Percentiles rank a stretch among this genome's conserved stretches.
Conservation (phyloP, 495 filamentous ascomycete genomes). For the Penicillium tannophilum region DNA sequence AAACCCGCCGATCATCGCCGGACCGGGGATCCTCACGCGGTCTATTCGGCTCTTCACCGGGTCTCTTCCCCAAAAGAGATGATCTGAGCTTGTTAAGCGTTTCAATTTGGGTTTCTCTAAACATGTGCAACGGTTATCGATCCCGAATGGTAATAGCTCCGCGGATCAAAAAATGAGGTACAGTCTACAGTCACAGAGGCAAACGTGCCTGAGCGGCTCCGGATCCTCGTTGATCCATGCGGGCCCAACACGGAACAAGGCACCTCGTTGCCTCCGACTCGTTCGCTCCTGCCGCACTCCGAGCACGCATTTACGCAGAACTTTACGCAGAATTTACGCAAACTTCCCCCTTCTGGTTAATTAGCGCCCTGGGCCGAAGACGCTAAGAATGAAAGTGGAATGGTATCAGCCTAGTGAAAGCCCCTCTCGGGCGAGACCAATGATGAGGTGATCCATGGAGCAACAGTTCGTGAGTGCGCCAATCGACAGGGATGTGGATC, state of each 20-base stretch:
- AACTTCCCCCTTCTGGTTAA: slow-evolving; percentile 11
- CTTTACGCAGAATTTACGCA: too few relatives aligned
- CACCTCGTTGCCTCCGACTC: too few relatives aligned
- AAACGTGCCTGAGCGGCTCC: slow-evolving; percentile 1
- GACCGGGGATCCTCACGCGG: slow-evolving; percentile 18
- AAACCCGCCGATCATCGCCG: slow-evolving; percentile 24
- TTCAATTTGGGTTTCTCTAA: slow-evolving; percentile 11
- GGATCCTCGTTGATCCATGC: neutral
- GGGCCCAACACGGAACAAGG: neutral
- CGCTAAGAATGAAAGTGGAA: slow-evolving; percentile 18
- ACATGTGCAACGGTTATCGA: neutral
- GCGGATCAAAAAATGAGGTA: slow-evolving; percentile 1
- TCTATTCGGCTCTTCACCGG: slow-evolving; percentile 13
- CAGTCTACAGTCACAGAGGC: neutral
- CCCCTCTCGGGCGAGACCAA: slow-evolving; percentile 24
- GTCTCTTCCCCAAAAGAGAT: slow-evolving; percentile 17
- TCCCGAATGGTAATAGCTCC: neutral
- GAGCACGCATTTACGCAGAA: too few relatives aligned
- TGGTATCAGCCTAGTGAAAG: slow-evolving; percentile 25
- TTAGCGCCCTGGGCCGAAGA: slow-evolving; percentile 15
- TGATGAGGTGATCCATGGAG: slow-evolving; percentile 22
- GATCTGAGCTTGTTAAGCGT: slow-evolving; percentile 22
- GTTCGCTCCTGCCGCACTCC: too few relatives aligned
- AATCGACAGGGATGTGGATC: slow-evolving; percentile 30
- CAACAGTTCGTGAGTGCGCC: slow-evolving; percentile 31